Conservation (phyloP, 148 eudicot species). For the Silene uniflora region DNA sequence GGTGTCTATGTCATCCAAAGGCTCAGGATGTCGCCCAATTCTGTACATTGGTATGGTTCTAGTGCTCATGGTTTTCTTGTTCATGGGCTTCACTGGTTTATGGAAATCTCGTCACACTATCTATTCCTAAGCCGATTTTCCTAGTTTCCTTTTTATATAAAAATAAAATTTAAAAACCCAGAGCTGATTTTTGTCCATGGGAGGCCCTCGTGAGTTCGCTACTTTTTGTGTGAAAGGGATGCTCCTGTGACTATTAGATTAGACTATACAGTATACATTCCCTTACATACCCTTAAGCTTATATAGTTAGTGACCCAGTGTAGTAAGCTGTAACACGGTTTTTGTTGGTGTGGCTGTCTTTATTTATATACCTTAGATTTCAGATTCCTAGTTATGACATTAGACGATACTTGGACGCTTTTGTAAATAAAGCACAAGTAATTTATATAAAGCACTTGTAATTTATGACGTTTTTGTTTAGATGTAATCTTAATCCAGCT, state of each 20-base stretch:
- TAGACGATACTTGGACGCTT: not conserved
- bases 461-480: not conserved
- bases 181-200: constrained; percentile 19
- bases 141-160: not conserved
- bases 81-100: constrained; percentile 35
- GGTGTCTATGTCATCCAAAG: not conserved
- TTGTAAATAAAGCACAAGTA: constrained; percentile 1
- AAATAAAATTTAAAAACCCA: too few relatives aligned
- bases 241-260: not conserved
- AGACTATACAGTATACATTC: constrained; percentile 4
- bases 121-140: constrained; percentile 17
- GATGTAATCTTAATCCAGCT: not conserved
- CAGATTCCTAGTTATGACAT: not conserved
- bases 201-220: constrained; percentile 10
- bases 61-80: constrained; percentile 40
- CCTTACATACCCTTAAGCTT: not conserved
- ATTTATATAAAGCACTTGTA: not conserved
- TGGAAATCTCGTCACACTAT: constrained; percentile 28
- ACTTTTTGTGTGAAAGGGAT: constrained; percentile 13
- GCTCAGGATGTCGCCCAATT: constrained; percentile 1
- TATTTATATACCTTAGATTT: constrained; percentile 10
- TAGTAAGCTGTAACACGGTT: constrained; percentile 19
- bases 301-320: not conserved
- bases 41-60: constrained; percentile 29
- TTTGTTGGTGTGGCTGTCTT: constrained; percentile 21